Evolutionary conservation across 2,329 filamentous ascomycete species (phyloP), one percentile per base, ranked within the genome.

Genomic region (Phialophora verrucosa): DNA sequence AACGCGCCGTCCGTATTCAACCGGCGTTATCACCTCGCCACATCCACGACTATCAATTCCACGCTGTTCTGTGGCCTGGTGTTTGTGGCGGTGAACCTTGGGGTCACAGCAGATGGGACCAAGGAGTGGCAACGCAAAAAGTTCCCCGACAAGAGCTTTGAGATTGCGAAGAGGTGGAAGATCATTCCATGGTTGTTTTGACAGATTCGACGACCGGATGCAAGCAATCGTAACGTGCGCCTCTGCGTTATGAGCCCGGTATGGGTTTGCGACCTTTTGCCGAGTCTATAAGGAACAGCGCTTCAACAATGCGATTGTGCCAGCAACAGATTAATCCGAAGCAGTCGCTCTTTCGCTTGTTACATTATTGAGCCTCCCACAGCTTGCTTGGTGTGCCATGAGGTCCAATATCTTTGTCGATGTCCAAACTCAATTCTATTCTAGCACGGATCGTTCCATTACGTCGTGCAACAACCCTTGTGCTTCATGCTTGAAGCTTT

Each of bases 71-170:
- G 87, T 63, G 91, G 87, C 5, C 74, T 91, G 49, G 73, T 88
- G 3, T 96, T 98, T 76, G 91, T 96, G 32, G 82, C 82, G 6
- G 84, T 88, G 59, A 97, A 97, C 77, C 84, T 98, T 29, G 92
- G 90, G 14, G 85, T 92, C 25, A 97, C 93, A 6, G 93, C 95
- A 3, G 80, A 85, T 49, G 90, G 87, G 25, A 97, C 91, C 10
- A 90, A 88, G 75, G 80, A 83, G 72, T 98, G 93, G 93, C 96
- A 96, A 80, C 80, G 79, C 69, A 78, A 83, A 25, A 93, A 89
- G 74, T 97, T 97, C 76, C 66, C 63, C 3, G 66, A 70, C 27
- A 44, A 60, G 25, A 32, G 60, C 53, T 47, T 31, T 10, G 63
- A 67, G 44, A 59, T 70, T 14, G 32, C 31, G 17, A 38, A 27